These are phyloP conservation scores for Saccharomyces mikatae DNA, from an alignment of 805 yeast genomes.

Conservation along the genomic window DNA sequence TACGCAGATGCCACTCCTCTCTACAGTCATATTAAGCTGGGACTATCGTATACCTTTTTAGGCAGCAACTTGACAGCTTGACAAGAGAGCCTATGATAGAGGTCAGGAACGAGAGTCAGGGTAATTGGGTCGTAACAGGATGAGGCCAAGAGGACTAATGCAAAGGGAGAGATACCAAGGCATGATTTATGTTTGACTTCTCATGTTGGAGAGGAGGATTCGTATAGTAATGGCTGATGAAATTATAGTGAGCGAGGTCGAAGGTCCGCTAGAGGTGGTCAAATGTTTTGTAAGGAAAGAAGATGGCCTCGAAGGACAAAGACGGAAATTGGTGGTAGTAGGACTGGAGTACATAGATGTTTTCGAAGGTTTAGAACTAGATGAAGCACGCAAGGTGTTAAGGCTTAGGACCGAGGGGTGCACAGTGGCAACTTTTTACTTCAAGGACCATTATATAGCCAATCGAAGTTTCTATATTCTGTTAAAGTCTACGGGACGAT, in stretches of 20 bases:
- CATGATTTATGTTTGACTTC: neutral
- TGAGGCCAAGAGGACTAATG: neutral
- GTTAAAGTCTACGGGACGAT: conserved; percentile 14
- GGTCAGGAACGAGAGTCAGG: neutral
- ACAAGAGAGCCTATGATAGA: neutral
- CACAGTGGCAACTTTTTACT: conserved; percentile 9
- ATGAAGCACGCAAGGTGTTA: neutral
- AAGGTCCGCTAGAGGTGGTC: neutral
- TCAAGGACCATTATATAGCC: conserved; percentile 8
- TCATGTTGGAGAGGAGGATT: neutral
- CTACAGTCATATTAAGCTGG: neutral
- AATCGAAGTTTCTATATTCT: conserved; percentile 11
- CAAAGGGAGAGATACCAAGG: neutral
- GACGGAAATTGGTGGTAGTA: neutral
- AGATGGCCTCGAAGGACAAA: neutral
- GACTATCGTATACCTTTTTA: neutral
- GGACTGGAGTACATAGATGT: neutral
- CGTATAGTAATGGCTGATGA: neutral
- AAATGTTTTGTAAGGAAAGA: neutral
- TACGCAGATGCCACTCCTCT: neutral
- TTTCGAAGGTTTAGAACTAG: neutral
- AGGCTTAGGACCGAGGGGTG: conserved; percentile 9
- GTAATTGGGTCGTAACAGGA: neutral
- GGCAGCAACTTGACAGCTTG: neutral
- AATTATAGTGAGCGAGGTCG: neutral